Evolutionary conservation across 257 asterid species (phyloP).

Genomic region (Capsicum rhomboideum): DNA sequence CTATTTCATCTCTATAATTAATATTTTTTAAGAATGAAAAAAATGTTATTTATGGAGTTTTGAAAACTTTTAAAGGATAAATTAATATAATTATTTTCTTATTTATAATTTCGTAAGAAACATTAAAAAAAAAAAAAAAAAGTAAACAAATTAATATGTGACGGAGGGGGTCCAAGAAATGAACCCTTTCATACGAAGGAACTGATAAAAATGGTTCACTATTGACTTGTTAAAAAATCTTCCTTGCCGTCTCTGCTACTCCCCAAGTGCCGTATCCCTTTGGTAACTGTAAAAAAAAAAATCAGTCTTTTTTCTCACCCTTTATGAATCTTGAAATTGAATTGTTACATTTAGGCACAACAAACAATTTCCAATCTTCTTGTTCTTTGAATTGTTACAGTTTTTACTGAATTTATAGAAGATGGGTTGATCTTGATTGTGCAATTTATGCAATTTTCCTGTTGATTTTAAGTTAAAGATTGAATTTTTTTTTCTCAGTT

Average conservation of each 20-base stretch:
- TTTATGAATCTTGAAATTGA: slow-evolving; percentile 4
- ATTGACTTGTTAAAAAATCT: slow-evolving; percentile 19
- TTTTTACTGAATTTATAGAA: background rate
- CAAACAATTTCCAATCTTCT: slow-evolving; percentile 23
- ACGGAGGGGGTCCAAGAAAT: background rate
- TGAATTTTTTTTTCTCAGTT: slow-evolving; percentile 13
- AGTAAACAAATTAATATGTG: no score
- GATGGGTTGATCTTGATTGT: slow-evolving; percentile 24
- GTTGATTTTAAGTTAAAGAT: slow-evolving; percentile 21
- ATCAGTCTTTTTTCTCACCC: slow-evolving; percentile 18
- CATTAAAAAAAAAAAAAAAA: no score
- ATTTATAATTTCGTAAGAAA: no score
- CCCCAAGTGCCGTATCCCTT: slow-evolving; percentile 3
- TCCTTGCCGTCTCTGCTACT: slow-evolving; percentile 21
- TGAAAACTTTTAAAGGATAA: no score
- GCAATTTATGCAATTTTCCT: background rate
- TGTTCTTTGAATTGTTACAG: background rate
- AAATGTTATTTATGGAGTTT: no score
- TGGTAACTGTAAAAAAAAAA: background rate
- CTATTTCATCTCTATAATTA: no score
- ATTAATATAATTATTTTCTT: no score
- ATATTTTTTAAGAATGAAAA: no score
- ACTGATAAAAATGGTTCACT: background rate
- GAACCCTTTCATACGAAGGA: background rate
- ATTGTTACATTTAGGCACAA: background rate